phyloP scores from a whole-genome alignment of 306 rosid genomes.

The Alnus glutinosa region DNA sequence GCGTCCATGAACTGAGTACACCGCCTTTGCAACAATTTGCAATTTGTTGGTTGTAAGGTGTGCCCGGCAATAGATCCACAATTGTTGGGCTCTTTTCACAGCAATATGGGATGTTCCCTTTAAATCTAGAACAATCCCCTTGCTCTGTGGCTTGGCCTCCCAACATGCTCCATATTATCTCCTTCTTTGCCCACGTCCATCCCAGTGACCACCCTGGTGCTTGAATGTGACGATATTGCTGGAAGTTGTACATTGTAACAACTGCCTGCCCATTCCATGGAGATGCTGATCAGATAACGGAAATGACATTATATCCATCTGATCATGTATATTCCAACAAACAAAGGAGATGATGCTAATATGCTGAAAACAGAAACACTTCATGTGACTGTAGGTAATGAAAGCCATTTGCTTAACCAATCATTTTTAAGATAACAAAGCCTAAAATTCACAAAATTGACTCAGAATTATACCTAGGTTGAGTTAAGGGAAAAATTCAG shows the following conservation, averaged over 20 bases:
- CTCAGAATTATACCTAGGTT: neutral
- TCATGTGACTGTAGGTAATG: neutral
- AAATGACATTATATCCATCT: slow-evolving; percentile 16
- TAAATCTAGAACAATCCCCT: slow-evolving; percentile 86
- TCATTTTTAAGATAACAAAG: neutral
- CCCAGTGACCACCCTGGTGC: slow-evolving; percentile 82
- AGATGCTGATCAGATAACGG: slow-evolving; percentile 22
- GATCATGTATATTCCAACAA: slow-evolving; percentile 13
- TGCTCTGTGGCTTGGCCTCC: slow-evolving; percentile 86
- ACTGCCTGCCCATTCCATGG: slow-evolving; percentile 52
- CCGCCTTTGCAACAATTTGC: slow-evolving; percentile 95
- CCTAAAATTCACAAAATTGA: neutral
- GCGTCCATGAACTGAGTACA: slow-evolving; percentile 74
- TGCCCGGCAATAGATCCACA: slow-evolving; percentile 81
- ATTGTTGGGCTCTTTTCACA: slow-evolving; percentile 68
- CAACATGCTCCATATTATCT: slow-evolving; percentile 76
- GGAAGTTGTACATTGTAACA: slow-evolving; percentile 79
- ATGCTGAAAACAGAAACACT: neutral
- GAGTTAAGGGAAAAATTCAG: neutral
- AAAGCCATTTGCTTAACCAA: neutral
- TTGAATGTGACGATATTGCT: slow-evolving; percentile 72
- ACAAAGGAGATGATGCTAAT: slow-evolving; percentile 11
- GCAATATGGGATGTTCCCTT: slow-evolving; percentile 60
- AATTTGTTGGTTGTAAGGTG: slow-evolving; percentile 76
- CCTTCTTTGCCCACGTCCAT: slow-evolving; percentile 92